These are phyloP conservation scores for Pontederia paniculata DNA, from an alignment of 176 grass and related monocot species.

Conservation along the genomic window DNA sequence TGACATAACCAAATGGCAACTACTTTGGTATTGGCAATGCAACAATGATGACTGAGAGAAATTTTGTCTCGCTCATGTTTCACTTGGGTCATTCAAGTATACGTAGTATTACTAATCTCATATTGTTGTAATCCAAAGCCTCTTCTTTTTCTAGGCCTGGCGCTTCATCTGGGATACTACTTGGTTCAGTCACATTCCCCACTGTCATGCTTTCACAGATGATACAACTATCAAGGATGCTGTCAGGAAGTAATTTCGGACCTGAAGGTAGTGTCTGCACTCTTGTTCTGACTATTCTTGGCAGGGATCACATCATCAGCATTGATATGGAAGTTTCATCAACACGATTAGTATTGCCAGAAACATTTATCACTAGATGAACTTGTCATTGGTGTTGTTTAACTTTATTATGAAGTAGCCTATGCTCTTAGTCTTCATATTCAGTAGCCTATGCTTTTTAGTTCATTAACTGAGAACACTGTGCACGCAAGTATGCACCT, in stretches of 20 bases:
- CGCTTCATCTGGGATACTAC: constrained; percentile 88
- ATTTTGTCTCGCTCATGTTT: too few species aligned
- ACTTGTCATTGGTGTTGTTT: background rate
- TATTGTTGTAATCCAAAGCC: background rate
- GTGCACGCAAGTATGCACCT: too few species aligned
- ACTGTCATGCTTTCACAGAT: constrained; percentile 78
- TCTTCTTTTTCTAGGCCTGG: constrained; percentile 50
- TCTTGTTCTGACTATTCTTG: background rate
- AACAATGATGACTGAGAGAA: too few species aligned
- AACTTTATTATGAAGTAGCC: background rate
- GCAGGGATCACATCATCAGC: background rate
- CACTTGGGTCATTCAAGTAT: too few species aligned
- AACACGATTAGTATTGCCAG: background rate
- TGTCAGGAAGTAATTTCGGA: constrained; percentile 30
- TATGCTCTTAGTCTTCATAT: too few species aligned
- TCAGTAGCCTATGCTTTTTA: too few species aligned
- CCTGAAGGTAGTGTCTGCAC: constrained; percentile 30
- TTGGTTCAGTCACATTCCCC: constrained; percentile 71
- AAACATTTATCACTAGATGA: background rate
- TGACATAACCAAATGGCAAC: too few species aligned
- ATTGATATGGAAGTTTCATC: background rate
- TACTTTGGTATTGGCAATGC: too few species aligned
- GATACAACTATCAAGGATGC: constrained; percentile 61
- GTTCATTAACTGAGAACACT: too few species aligned
- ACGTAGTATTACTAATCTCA: too few species aligned